Evolutionary conservation across 2,329 filamentous ascomycete genomes (phyloP).

Genomic region (Nigrograna mackinnonii): DNA sequence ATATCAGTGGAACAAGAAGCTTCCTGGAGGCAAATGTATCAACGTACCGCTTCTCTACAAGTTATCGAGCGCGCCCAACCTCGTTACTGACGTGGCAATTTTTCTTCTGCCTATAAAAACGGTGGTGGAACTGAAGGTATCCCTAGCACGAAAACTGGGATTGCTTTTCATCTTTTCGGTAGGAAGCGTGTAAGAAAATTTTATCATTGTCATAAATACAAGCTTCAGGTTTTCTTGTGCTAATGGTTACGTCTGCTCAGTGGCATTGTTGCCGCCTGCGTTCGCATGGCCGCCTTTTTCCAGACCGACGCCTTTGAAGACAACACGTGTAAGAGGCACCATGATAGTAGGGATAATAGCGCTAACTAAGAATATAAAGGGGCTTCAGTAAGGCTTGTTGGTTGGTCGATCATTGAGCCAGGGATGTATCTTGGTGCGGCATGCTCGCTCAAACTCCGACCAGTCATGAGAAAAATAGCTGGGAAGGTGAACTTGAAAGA

Average conservation of each 20-base stretch:
- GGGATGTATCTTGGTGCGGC: constrained; percentile 12
- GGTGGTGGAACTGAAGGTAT: constrained; percentile 3
- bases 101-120: constrained; percentile 8
- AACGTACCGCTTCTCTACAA: constrained; percentile 3
- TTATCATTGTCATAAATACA: too few relatives aligned
- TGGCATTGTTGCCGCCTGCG: constrained; percentile 5
- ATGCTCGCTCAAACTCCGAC: constrained; percentile 3
- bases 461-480: neutral
- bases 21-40: constrained; percentile 2
- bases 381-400: constrained; percentile 8
- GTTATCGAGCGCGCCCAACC: constrained; percentile 5
- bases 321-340: constrained; percentile 7
- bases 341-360: neutral
- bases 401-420: constrained; percentile 10
- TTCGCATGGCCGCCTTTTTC: constrained; percentile 9
- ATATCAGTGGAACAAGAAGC: constrained; percentile 9
- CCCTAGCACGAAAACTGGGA: constrained; percentile 5
- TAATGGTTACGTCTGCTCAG: neutral
- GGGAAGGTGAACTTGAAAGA: neutral
- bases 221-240: too few relatives aligned
- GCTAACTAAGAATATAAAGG: neutral
- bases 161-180: constrained; percentile 6
- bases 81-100: constrained; percentile 9
- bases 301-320: constrained; percentile 9
- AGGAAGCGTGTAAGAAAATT: constrained; percentile 9